phyloP scores from a whole-genome alignment of 1,284 basidiomycete species.

The Exobasidium rhododendri region DNA sequence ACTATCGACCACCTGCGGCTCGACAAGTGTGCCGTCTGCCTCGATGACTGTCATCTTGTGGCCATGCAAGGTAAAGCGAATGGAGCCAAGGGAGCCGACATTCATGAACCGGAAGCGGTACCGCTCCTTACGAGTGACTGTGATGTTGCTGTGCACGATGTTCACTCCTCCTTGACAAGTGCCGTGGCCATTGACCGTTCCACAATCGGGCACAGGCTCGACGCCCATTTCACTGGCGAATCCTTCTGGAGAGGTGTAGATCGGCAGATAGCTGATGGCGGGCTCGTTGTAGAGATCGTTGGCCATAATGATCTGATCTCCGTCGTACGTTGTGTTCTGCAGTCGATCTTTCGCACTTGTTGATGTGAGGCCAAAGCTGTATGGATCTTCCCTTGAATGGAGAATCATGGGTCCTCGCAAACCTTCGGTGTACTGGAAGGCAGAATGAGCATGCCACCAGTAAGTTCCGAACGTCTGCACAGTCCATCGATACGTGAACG shows the following conservation, averaged over 20 bases:
- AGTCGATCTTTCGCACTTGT: conserved; percentile 13
- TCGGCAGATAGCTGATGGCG: background rate
- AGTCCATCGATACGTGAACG: conserved; percentile 30
- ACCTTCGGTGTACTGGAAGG: conserved; percentile 24
- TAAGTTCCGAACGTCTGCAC: conserved; percentile 53
- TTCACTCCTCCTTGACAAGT: conserved; percentile 35
- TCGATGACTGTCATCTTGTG: conserved; percentile 20
- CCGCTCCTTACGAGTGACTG: conserved; percentile 40
- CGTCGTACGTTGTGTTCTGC: conserved; percentile 20
- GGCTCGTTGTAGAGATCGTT: conserved; percentile 39
- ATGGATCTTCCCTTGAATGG: conserved; percentile 40
- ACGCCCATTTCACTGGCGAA: conserved; percentile 29
- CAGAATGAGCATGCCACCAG: conserved; percentile 52
- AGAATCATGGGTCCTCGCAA: conserved; percentile 37
- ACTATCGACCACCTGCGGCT: conserved; percentile 9
- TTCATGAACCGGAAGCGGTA: conserved; percentile 62
- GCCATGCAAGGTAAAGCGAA: conserved; percentile 19
- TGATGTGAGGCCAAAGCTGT: conserved; percentile 17
- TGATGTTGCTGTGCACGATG: background rate
- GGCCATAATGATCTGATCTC: conserved; percentile 35
- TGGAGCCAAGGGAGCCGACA: conserved; percentile 53
- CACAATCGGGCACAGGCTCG: conserved; percentile 55
- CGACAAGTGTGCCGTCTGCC: conserved; percentile 20
- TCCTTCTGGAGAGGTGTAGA: conserved; percentile 9
- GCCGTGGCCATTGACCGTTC: conserved; percentile 61